Percentiles rank a stretch among this genome's conserved stretches.
These are phyloP conservation scores for Xylaria sp. DNA, from an alignment of 2,329 filamentous ascomycete genomes.

Conservation along the genomic window DNA sequence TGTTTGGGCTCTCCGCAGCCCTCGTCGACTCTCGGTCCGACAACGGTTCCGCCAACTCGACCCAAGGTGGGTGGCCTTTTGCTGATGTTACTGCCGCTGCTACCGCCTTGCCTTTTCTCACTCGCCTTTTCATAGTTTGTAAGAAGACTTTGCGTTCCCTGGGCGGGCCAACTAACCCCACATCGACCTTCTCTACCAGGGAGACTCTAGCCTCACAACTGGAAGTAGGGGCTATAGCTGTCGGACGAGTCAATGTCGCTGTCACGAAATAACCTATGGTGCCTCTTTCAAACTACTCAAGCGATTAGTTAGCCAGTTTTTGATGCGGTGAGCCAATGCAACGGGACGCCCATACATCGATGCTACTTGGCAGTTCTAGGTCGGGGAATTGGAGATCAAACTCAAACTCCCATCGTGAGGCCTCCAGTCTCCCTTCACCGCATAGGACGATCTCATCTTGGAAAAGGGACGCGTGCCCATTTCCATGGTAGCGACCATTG, in stretches of 20 bases:
- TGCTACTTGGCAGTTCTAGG: constrained; percentile 83
- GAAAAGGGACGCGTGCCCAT: constrained; percentile 82
- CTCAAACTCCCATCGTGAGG: constrained; percentile 81
- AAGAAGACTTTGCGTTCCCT: constrained; percentile 86
- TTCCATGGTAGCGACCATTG: constrained; percentile 71
- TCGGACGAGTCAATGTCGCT: constrained; percentile 88
- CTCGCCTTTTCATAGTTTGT: constrained; percentile 81
- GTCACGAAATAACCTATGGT: constrained; percentile 92
- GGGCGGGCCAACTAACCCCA: constrained; percentile 77
- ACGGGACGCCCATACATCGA: constrained; percentile 74
- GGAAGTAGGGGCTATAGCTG: constrained; percentile 81
- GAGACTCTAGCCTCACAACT: constrained; percentile 84
- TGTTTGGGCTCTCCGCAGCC: constrained; percentile 52
- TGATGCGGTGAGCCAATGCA: constrained; percentile 23
- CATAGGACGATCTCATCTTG: constrained; percentile 84
- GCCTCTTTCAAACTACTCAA: constrained; percentile 86
- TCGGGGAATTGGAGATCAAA: constrained; percentile 77
- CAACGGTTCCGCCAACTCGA: constrained; percentile 53
- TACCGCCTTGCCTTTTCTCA: constrained; percentile 68
- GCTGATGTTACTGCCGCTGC: constrained; percentile 55
- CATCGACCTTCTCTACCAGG: constrained; percentile 84
- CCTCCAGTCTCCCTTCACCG: constrained; percentile 78
- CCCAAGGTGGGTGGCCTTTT: constrained; percentile 48
- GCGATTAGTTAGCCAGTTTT: constrained; percentile 33
- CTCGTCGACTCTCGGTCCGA: constrained; percentile 53